Evolutionary conservation across 768 basidiomycete genomes (phyloP), one percentile per base, ranked within the genome.

Genomic region (Russula sp.): DNA sequence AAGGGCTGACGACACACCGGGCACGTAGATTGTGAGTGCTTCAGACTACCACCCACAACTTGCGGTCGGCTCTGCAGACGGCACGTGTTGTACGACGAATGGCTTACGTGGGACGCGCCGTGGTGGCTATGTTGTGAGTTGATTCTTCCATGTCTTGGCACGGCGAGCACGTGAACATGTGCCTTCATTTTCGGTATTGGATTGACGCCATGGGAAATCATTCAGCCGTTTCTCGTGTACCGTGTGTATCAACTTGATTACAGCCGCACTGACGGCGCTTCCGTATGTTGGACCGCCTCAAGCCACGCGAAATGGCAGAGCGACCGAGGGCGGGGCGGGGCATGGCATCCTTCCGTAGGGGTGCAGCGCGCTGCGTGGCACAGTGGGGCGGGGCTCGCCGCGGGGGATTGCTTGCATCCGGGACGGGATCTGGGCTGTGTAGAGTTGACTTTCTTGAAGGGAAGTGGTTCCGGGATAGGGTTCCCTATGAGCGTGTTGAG

Each of bases 31-130:
- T 61, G 73, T 94, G 30, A 78, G 81, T 61, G 79, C 85, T 1
- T 96, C 94, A 0, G 90, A 96, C 52, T 89, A 87, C 70, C 96
- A 98, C 70, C 87, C 93, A 6, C 91, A 94, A 72, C 75, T 96
- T 5, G 90, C 89, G 0, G 82, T 88, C 16, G 90, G 88, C 7
- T 86, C 89, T 7, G 85, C 91, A 1, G 96, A 98, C 75, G 96
- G 96, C 0, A 79, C 85, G 0, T 88, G 87, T 67, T 78, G 80
- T 48, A 93, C 89, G 3, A 90, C 87, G 8, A 92, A 92, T 70
- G 78, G 81, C 50, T 76, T 91, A 36, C 79, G 85, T 59, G 82
- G 85, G 0, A 87, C 88, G 0, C 78, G 89, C 50, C 78, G 88
- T 67, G 87, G 89, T 53, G 88, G 88, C 16, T 78, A 82, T 1